A percentile compares a stretch with the other conserved stretches of the same genome.
phyloP scores from a whole-genome alignment of 805 yeast genomes.

The Lipomyces mesembrius region DNA sequence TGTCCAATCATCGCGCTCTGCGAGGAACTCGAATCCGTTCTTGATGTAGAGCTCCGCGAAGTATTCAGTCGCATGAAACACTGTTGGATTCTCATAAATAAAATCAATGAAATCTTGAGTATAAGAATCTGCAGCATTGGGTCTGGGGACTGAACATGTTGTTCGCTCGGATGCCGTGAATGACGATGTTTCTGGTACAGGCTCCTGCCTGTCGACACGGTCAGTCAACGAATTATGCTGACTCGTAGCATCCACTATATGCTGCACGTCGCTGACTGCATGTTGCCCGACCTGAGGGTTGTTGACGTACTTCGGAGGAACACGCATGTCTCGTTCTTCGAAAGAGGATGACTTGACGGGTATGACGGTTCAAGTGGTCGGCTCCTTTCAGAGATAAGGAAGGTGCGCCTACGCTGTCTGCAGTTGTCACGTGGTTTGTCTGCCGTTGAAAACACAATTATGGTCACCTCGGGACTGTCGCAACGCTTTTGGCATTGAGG shows the following conservation, averaged over 20 bases:
- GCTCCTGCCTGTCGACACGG: neutral
- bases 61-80: conserved; percentile 78
- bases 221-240: neutral
- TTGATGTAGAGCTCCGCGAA: conserved; percentile 56
- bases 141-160: conserved; percentile 4
- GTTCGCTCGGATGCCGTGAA: conserved; percentile 4
- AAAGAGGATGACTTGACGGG: too few species aligned
- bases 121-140: conserved; percentile 6
- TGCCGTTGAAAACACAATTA: too few species aligned
- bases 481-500: too few species aligned
- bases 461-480: too few species aligned
- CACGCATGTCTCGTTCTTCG: neutral
- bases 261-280: neutral
- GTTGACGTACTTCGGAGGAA: neutral
- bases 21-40: conserved; percentile 65
- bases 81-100: conserved; percentile 25
- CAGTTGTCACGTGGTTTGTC: too few species aligned
- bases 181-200: neutral
- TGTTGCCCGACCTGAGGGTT: neutral
- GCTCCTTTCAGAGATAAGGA: too few species aligned
- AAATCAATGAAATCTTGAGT: conserved; percentile 21
- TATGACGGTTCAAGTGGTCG: too few species aligned
- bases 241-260: neutral
- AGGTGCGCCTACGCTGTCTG: too few species aligned
- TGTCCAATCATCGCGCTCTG: conserved; percentile 65